Base-by-base conservation (phyloP, 2,329 filamentous ascomycete genomes). In the Penicillium digitatum region DNA sequence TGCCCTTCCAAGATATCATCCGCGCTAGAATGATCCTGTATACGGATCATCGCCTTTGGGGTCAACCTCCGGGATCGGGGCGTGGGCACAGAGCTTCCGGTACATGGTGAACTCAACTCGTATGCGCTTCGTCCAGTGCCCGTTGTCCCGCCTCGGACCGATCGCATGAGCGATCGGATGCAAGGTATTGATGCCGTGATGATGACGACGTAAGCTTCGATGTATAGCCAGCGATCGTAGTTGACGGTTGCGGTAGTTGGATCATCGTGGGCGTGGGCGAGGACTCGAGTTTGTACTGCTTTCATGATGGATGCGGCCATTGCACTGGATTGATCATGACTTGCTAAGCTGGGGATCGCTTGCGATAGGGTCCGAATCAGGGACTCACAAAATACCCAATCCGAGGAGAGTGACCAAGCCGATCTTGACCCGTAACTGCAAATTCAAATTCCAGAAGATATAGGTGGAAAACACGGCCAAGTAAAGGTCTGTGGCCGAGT, bases 391-490 rank as follows among this genome's bases (percentile, higher is more conserved):
- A 26, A 71, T 51, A 1, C 71, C 71, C 35, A 72, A 54, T 9
- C 69, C 62, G 10, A 72, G 58, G 1, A 72, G 57, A 22, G 54
- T 32, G 1, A 69, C 61, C 38, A 73, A 43, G 9, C 65, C 64
- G 11, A 72, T 27, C 45, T 71, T 73, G 31, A 71, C 64, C 12
- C 59, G 54, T 11, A 62, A 20, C n/a, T 62, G 62, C 40, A 74
- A 32, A 12, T 72, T 69, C 29, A 74, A 54, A 35, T 62, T 68
- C 71, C 71, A 72, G 42, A 72, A 67, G 20, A 71, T 61, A 20
- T 51, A 64, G 3, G 64, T 65, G 1, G 66, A 64, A 29, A 69
- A 69, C 0, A 65, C 47, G 0, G 66, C 65, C n/a, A 71, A 62
- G n/a, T 66, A 69, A 10, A 72, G 61, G 37, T 72, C 69, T 8